These are phyloP conservation scores for Fusarium protoensiforme DNA, from an alignment of 2,329 filamentous ascomycete species.

Conservation along the genomic window DNA sequence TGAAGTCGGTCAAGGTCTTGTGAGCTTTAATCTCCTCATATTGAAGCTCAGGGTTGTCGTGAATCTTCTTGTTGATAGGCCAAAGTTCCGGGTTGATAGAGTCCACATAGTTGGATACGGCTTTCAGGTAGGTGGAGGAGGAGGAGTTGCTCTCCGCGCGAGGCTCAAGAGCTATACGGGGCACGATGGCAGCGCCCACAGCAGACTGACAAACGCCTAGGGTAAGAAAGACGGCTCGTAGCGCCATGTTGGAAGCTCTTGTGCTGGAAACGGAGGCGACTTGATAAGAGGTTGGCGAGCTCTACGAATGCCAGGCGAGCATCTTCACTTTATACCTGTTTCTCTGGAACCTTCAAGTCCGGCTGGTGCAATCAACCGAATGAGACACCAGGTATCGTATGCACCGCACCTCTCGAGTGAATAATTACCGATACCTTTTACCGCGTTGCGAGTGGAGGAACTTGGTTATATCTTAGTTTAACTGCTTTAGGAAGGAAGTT, in stretches of 20 bases:
- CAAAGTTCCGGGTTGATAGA: constrained; percentile 1
- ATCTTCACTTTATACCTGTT: not conserved
- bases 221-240: not conserved
- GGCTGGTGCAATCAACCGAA: not conserved
- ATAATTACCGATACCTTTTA: not conserved
- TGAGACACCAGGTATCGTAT: not conserved
- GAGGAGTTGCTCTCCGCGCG: too few species aligned
- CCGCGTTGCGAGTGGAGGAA: not conserved
- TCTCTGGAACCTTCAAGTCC: not conserved
- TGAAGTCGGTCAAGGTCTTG: constrained; percentile 49
- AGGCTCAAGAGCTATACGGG: not conserved
- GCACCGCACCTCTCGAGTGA: not conserved
- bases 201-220: not conserved
- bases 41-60: constrained; percentile 55
- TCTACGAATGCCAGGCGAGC: not conserved
- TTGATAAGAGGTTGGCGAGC: not conserved
- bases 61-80: constrained; percentile 51
- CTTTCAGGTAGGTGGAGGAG: not conserved
- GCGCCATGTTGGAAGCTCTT: not conserved
- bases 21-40: constrained; percentile 55
- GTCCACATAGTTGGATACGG: not conserved
- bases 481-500: not conserved
- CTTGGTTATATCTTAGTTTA: not conserved
- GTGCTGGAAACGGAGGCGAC: not conserved
- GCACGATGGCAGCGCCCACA: not conserved